These are phyloP conservation scores for Wickerhamiella azyma DNA, from an alignment of 805 yeast species.

Conservation along the genomic window DNA sequence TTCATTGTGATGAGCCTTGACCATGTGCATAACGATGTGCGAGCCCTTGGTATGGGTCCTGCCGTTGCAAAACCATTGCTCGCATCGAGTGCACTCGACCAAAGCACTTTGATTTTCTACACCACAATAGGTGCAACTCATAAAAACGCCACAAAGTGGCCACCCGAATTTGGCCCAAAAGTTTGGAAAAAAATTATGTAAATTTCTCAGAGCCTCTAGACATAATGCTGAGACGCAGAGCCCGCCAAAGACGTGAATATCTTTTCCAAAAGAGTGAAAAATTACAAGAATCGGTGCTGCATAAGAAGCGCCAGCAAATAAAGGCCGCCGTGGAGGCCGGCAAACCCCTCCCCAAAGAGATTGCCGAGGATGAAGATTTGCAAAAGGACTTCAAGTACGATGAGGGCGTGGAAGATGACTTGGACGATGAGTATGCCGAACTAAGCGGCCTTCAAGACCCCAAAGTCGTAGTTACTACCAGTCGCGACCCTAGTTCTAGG, in stretches of 20 bases:
- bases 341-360: constrained; percentile 74
- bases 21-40: constrained; percentile 77
- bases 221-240: constrained; percentile 73
- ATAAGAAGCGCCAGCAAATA: constrained; percentile 74
- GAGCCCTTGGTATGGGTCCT: constrained; percentile 46
- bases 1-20: constrained; percentile 58
- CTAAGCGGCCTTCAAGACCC: constrained; percentile 85
- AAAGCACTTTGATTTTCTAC: constrained; percentile 49
- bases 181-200: background rate
- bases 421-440: constrained; percentile 88
- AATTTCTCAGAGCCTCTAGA: no score
- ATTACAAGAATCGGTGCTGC: constrained; percentile 73
- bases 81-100: constrained; percentile 61
- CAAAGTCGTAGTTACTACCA: constrained; percentile 79
- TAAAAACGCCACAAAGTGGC: constrained; percentile 1
- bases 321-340: constrained; percentile 86
- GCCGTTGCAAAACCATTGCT: constrained; percentile 84
- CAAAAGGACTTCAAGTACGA: constrained; percentile 78
- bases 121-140: constrained; percentile 47
- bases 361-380: constrained; percentile 73
- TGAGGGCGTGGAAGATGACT: constrained; percentile 46
- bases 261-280: constrained; percentile 78
- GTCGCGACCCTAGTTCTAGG: constrained; percentile 78
- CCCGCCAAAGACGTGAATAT: constrained; percentile 92
- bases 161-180: background rate